These are phyloP conservation scores for Huiozyma naganishii DNA, from an alignment of 805 yeast species.

Conservation along the genomic window DNA sequence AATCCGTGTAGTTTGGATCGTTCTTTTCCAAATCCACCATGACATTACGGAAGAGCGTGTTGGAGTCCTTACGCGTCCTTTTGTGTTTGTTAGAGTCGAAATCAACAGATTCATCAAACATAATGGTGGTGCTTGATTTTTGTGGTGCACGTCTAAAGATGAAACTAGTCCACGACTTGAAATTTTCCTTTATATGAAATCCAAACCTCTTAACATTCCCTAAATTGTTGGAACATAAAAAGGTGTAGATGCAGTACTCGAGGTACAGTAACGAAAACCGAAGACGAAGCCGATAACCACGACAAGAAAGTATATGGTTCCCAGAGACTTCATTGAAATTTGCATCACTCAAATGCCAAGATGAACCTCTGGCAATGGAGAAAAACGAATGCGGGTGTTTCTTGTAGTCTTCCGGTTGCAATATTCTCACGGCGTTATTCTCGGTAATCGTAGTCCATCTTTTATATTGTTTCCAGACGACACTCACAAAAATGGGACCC, in stretches of 20 bases:
- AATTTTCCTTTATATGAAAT: not conserved
- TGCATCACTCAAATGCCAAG: constrained; percentile 91
- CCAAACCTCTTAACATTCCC: not conserved
- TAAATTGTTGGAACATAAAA: constrained; percentile 23
- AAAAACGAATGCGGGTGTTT: constrained; percentile 53
- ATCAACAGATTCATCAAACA: constrained; percentile 3
- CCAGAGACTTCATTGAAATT: constrained; percentile 65
- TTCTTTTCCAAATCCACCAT: constrained; percentile 3
- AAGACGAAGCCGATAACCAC: too few relatives aligned
- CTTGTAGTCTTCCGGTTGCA: constrained; percentile 68
- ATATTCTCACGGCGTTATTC: constrained; percentile 53
- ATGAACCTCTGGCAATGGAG: constrained; percentile 68
- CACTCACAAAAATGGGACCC: constrained; percentile 80
- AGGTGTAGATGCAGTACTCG: constrained; percentile 38
- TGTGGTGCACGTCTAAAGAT: not conserved
- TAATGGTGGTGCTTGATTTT: not conserved
- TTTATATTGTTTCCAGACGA: constrained; percentile 79
- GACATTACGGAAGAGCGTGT: not conserved
- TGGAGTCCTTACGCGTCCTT: constrained; percentile 6
- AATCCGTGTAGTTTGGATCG: constrained; percentile 4
- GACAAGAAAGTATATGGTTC: constrained; percentile 40
- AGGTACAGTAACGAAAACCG: constrained; percentile 28
- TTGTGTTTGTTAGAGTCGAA: constrained; percentile 3
- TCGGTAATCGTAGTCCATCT: constrained; percentile 62
- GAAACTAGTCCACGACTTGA: not conserved